phyloP scores from a whole-genome alignment of 305 asterid genomes.

The Nicotiana rustica region DNA sequence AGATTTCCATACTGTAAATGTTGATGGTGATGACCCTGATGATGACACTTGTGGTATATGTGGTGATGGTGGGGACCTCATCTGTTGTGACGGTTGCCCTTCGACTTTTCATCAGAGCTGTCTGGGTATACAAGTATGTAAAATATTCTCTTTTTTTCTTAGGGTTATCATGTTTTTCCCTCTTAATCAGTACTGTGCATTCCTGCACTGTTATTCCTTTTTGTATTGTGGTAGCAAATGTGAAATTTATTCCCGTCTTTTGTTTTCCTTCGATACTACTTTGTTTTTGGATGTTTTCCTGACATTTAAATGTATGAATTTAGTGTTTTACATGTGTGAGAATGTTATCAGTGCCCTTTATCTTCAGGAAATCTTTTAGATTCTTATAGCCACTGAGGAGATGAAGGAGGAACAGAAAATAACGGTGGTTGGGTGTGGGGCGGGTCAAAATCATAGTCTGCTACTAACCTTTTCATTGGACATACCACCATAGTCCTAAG shows the following conservation, averaged over 20 bases:
- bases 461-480: conserved; percentile 24
- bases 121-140: conserved; percentile 64
- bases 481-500: conserved; percentile 9
- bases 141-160: not conserved
- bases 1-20: conserved; percentile 64
- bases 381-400: conserved; percentile 9
- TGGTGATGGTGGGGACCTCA: conserved; percentile 99
- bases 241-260: not conserved
- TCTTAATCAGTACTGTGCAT: not conserved
- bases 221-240: not conserved
- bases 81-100: conserved; percentile 98
- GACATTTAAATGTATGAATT: conserved; percentile 19
- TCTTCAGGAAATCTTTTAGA: not conserved
- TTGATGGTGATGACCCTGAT: conserved; percentile 89
- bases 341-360: conserved; percentile 8
- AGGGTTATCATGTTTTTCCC: conserved; percentile 3
- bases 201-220: not conserved
- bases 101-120: conserved; percentile 96
- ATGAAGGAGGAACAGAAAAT: conserved; percentile 5
- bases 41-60: conserved; percentile 96
- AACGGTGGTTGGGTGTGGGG: conserved; percentile 1
- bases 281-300: conserved; percentile 15
- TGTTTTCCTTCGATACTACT: not conserved
- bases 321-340: conserved; percentile 15
- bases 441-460: not conserved